Evolutionary conservation across 768 basidiomycete genomes (phyloP).

Genomic region (Xerocomellus dryophilus): DNA sequence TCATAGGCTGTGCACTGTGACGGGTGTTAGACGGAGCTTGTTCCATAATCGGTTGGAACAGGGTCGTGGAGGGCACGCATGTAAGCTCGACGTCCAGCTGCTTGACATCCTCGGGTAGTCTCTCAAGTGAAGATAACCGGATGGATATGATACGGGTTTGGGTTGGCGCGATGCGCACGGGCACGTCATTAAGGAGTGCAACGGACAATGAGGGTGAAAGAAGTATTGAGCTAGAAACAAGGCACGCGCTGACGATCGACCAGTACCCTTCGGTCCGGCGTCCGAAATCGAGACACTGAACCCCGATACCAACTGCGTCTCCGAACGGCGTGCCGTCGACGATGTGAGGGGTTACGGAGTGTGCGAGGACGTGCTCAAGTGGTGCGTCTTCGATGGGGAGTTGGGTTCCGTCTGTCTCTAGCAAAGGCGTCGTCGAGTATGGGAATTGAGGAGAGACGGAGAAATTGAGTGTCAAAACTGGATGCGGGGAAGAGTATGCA

Average conservation of each 20-base stretch:
- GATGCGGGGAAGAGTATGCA: constrained; percentile 39
- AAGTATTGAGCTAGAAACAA: not conserved
- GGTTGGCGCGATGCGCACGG: constrained; percentile 49
- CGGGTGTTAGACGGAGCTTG: not conserved
- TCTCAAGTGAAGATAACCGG: constrained; percentile 29
- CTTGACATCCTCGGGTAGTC: constrained; percentile 34
- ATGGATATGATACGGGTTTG: constrained; percentile 64
- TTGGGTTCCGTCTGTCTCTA: not conserved
- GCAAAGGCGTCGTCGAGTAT: not conserved
- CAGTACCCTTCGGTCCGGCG: constrained; percentile 42
- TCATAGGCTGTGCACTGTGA: no score
- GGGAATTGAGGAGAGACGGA: constrained; percentile 41
- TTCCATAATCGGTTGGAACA: not conserved
- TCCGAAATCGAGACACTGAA: constrained; percentile 43
- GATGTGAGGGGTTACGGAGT: constrained; percentile 64
- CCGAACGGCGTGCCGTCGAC: constrained; percentile 77
- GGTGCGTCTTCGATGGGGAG: not conserved
- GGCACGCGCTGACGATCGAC: constrained; percentile 38
- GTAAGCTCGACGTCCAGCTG: constrained; percentile 40
- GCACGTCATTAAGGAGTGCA: constrained; percentile 15
- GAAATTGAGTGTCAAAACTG: constrained; percentile 56
- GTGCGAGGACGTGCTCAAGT: constrained; percentile 45
- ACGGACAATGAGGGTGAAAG: constrained; percentile 19
- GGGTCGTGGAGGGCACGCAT: constrained; percentile 18
- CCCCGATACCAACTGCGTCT: constrained; percentile 58